Base-by-base conservation (phyloP, 306 rosid species). In the Fragaria ananassa region DNA sequence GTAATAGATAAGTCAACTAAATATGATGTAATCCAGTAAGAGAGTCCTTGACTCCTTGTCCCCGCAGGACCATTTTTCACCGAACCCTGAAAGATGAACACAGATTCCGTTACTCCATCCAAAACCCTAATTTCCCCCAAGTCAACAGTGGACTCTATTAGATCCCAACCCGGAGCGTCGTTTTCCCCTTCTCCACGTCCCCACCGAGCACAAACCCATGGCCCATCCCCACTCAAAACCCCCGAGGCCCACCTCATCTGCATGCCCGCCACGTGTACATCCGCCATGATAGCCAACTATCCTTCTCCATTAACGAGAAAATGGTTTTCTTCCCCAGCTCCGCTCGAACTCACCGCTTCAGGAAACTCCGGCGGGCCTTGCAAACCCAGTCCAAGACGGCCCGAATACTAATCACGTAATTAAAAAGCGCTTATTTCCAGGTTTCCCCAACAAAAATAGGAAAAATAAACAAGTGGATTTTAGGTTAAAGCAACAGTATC, bases 241-340 rank as follows among this genome's bases (percentile, higher is more conserved):
- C 60, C 7, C 3, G 25, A 17, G 35, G 65, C 62, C 72, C 64
- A 41, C 80, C 0, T 23, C 53, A 41, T 15, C 50, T 72, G 76
- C 76, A 60, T 82, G 77, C 62, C 21, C 0, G 31, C 65, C 56
- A 78, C 69, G 56, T 78, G 73, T 42, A n/a, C 25, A 1, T 0
- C 21, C n/a, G 4, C 44, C 58, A 8, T 9, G 53, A 0, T 5
- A 37, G 53, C 63, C 84, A 81, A 41, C 70, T 23, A 18, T 17
- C 34, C 6, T 0, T 42, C 25, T 8, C 35, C 13, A 13, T 25
- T 57, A 10, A 25, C 37, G 17, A 11, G 65, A 60, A 25, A 13
- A 21, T 21, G 34, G 23, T 18, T 51, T 8, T 2, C 23, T 4
- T 4, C 10, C 57, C 23, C 21, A 51, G 23, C 29, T 54, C 61